phyloP scores from a whole-genome alignment of 192 early-diverging fungal species.

The Tieghemiomyces parasiticus region DNA sequence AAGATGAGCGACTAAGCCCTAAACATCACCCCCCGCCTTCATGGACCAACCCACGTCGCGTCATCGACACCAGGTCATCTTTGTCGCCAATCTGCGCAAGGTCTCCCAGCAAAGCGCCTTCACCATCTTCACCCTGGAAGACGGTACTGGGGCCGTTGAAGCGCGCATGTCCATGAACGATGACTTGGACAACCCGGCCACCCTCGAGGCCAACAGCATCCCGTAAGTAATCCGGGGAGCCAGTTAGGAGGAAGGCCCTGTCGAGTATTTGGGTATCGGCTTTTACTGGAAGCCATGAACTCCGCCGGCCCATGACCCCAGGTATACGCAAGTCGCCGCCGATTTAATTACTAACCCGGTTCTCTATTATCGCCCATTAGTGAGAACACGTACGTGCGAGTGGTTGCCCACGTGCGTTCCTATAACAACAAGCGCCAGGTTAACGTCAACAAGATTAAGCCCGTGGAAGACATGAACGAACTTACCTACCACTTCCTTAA shows the following conservation, averaged over 20 bases:
- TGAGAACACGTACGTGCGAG: constrained; percentile 49
- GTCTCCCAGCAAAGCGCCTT: constrained; percentile 38
- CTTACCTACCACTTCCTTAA: constrained; percentile 62
- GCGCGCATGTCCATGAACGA: constrained; percentile 42
- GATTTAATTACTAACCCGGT: no score
- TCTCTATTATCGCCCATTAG: no score
- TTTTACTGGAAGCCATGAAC: no score
- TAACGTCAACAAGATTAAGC: constrained; percentile 37
- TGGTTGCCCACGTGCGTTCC: constrained; percentile 49
- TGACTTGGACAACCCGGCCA: constrained; percentile 17
- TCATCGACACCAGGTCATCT: constrained; percentile 50
- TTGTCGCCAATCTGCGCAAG: constrained; percentile 54
- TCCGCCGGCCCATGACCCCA: no score
- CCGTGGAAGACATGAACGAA: constrained; percentile 57
- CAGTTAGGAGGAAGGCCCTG: no score
- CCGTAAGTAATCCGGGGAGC: background rate
- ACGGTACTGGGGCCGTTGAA: constrained; percentile 67
- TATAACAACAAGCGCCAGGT: constrained; percentile 41
- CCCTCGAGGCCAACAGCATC: constrained; percentile 2
- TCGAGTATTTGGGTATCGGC: no score
- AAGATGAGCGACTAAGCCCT: no score
- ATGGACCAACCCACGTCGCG: no score
- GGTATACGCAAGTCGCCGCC: no score
- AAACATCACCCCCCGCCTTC: no score
- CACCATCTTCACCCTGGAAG: constrained; percentile 55